Evolutionary conservation across 352 stramenopile genomes (phyloP).

Genomic region (Phytophthora citrophthora): DNA sequence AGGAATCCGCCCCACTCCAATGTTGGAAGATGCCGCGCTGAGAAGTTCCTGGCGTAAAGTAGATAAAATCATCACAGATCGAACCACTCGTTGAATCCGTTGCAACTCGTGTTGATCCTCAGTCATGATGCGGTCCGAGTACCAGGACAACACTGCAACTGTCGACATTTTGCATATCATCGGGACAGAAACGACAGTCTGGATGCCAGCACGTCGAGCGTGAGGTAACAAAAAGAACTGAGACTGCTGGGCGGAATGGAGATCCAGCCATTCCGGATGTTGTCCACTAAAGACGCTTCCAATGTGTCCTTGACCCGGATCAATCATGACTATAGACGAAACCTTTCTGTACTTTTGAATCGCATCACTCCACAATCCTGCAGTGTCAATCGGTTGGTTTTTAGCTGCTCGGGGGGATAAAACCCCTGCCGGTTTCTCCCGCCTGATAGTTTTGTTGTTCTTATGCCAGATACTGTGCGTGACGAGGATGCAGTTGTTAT

Average conservation of each 20-base stretch:
- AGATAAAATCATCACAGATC: constrained; percentile 70
- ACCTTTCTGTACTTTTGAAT: constrained; percentile 83
- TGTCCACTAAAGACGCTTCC: constrained; percentile 77
- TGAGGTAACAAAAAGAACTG: constrained; percentile 82
- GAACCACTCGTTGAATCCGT: constrained; percentile 71
- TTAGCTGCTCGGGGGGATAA: constrained; percentile 30
- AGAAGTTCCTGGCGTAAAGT: constrained; percentile 63
- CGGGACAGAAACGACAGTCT: constrained; percentile 72
- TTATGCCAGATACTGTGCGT: constrained; percentile 80
- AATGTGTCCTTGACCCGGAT: constrained; percentile 78
- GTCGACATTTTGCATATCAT: constrained; percentile 89
- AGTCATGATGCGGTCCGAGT: constrained; percentile 52
- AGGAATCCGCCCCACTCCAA: constrained; percentile 44
- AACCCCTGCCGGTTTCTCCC: constrained; percentile 12
- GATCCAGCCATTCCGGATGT: constrained; percentile 72
- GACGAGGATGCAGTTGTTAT: constrained; percentile 64
- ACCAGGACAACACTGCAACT: constrained; percentile 84
- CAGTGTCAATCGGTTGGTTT: constrained; percentile 32
- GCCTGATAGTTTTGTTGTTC: constrained; percentile 21
- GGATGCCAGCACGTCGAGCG: constrained; percentile 64
- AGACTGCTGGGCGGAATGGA: constrained; percentile 53
- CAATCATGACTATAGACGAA: constrained; percentile 73
- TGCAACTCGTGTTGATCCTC: constrained; percentile 74
- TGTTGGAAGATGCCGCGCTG: constrained; percentile 33
- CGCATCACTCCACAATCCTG: constrained; percentile 44